Evolutionary conservation across 2,329 filamentous ascomycete species (phyloP).

Genomic region (Cladorrhinum sp.): DNA sequence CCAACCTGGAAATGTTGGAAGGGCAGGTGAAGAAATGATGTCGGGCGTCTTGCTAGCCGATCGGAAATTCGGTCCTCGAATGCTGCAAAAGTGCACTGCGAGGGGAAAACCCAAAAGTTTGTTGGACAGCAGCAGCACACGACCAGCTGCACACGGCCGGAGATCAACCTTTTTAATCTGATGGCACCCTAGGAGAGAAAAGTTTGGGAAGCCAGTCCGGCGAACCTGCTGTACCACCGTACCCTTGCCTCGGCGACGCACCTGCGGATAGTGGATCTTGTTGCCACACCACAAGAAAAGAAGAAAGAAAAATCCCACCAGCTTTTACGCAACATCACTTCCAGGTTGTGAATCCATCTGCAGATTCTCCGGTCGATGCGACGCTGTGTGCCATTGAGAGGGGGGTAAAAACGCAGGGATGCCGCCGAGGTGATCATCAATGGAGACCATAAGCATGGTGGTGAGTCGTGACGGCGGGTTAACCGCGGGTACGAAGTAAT

Average conservation of each 20-base stretch:
- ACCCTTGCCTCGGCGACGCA: not conserved
- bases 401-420: no score
- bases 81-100: no score
- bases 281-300: no score
- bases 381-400: not conserved
- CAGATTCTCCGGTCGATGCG: not conserved
- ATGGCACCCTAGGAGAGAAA: not conserved
- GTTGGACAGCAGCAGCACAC: not conserved
- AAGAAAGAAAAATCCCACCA: no score
- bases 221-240: no score
- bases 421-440: no score
- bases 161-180: conserved; percentile 1
- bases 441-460: no score
- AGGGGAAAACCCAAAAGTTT: not conserved
- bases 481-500: no score
- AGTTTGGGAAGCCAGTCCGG: not conserved
- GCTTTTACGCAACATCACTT: not conserved
- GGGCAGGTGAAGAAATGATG: not conserved
- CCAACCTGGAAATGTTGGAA: not conserved
- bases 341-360: not conserved
- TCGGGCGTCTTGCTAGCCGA: not conserved
- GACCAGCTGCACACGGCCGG: not conserved
- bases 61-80: no score
- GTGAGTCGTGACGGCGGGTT: no score
- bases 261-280: no score